Base-by-base conservation (phyloP, 2,329 filamentous ascomycete species). In the Fusarium brachygibbosum region DNA sequence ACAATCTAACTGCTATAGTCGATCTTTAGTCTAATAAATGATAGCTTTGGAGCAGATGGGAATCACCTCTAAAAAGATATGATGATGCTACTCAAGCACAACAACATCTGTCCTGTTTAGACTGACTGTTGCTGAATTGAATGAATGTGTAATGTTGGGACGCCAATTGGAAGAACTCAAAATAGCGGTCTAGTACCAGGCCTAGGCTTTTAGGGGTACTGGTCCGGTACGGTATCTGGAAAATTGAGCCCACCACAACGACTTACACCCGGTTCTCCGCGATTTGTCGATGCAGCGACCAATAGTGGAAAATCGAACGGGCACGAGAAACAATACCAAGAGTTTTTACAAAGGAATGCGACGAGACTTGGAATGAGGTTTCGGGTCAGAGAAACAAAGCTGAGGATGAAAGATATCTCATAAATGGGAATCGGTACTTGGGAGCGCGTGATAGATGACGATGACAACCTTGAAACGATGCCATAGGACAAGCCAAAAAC, bases 81-180 rank as follows among this genome's bases (percentile, higher is more conserved):
- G 35, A 37, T 49, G 29, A 31, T 42, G 40, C 45, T 31, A 44
- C 41, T 58, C 50, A 69, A 68, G 31, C 48, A 52, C 57, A 63
- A 31, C 56, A 49, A 49, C 41, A 35, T 25, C 17, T 50, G 58
- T 53, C 34, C 44, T 42, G 12, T 31, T 45, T 19, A 14, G 13
- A 32, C 31, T 16, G 35, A 28, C 46, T 38, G 38, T 50, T 53
- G 45, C 16, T 48, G 45, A 44, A 19, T 23, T 50, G 59, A 19
- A 23, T 50, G 59, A 71, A 65, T 74, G 69, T 68, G 73, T 76
- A 77, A 77, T 77, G 58, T 70, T 73, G 57, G 59, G 56, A 69
- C 68, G 73, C 75, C 75, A 76, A 77, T 78, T 77, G 76, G 76
- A 76, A 76, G 75, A 74, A 53, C 37, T 25, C 46, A 69, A 75